Evolutionary conservation across 176 grass and related monocot genomes (phyloP).

Genomic region (Eragrostis nindensis): DNA sequence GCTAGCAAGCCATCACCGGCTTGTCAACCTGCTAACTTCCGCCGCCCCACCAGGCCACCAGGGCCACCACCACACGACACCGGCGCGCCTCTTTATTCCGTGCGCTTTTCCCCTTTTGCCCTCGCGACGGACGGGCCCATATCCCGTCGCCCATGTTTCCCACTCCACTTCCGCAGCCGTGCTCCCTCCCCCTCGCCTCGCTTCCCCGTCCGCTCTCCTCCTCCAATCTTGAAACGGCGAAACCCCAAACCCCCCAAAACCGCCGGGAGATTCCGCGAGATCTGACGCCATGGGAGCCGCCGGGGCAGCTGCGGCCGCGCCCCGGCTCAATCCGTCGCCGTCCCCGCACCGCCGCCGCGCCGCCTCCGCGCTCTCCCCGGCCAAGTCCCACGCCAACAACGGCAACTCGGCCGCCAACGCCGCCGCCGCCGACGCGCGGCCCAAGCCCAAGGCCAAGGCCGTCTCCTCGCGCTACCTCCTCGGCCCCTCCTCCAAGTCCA

Average conservation of each 20-base stretch:
- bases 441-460: conserved; percentile 47
- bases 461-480: conserved; percentile 62
- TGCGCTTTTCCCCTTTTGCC: conserved; percentile 52
- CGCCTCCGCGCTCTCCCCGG: conserved; percentile 56
- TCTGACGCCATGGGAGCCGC: conserved; percentile 73
- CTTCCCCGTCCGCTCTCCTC: neutral
- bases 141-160: conserved; percentile 20
- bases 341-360: conserved; percentile 61
- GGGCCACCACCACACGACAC: conserved; percentile 22
- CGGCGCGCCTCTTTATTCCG: conserved; percentile 38
- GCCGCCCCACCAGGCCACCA: conserved; percentile 10
- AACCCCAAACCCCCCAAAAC: conserved; percentile 35
- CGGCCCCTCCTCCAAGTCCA: conserved; percentile 51
- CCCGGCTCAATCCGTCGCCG: conserved; percentile 51
- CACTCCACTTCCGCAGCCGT: conserved; percentile 29
- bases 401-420: neutral
- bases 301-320: conserved; percentile 55
- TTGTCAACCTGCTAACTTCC: neutral
- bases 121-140: conserved; percentile 28
- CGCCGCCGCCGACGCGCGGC: conserved; percentile 30
- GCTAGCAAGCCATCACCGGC: conserved; percentile 26
- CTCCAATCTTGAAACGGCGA: conserved; percentile 36
- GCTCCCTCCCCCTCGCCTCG: neutral
- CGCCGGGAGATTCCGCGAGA: conserved; percentile 49
- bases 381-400: conserved; percentile 50